Base-by-base conservation (phyloP, 306 rosid genomes). In the Cucurbita maxima region DNA sequence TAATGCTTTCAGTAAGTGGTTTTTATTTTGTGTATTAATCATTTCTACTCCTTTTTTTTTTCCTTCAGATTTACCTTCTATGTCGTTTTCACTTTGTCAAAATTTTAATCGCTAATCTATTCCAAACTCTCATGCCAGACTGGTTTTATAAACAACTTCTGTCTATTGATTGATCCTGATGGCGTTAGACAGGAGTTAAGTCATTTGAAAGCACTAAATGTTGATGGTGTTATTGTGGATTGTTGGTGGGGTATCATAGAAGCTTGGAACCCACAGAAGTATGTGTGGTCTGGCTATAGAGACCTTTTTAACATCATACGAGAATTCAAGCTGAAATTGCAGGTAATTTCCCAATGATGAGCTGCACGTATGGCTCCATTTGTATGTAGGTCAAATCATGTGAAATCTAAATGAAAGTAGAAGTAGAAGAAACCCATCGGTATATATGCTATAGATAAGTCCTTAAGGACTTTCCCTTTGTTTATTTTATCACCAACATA, bases 191-290 rank as follows among this genome's bases (percentile, higher is more conserved):
- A 83, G 83, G 96, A 91, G 87, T 84, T 94, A 59, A 80, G 85
- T 72, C 91, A 85, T 81, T 75, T 89, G 74, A 85, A 89, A 81
- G 85, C 99, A 63, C 79, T 90, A 73, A 83, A 89, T 66, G 80
- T 87, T 20, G 99, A 94, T 74, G 99, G 99, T 54, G 84, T 94
- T 66, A 77, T 85, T 58, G 89, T 94, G 75, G 91, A 91, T 75
- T 94, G 99, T 82, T 94, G 99, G 98, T 94, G 99, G 99, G 97
- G 99, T 37, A 89, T 94, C 64, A 83, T 89, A 78, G 99, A 94
- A 83, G 91, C 88, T 59, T 94, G 95, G 95, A 84, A 78, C 81
- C 89, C 97, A 5, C 99, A 86, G 68, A 94, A 94, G 78, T 94
- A 90, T 52, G 81, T 81, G 47, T 94, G 99, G 99, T 90, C 97